Evolutionary conservation across 2,329 filamentous ascomycete species (phyloP), one percentile per base, ranked within the genome.

Genomic region (Cercospora berteroae): DNA sequence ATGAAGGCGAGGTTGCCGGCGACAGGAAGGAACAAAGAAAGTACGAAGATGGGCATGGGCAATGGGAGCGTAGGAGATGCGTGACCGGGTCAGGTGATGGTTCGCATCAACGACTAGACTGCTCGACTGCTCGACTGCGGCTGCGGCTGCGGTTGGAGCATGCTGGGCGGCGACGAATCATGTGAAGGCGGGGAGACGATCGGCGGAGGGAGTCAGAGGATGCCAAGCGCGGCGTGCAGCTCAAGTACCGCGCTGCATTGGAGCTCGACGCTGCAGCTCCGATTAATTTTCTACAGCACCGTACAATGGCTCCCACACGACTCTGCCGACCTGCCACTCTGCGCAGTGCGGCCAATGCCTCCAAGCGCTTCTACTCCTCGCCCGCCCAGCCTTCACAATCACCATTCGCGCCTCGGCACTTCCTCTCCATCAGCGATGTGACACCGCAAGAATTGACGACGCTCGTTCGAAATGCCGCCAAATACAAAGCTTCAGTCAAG

Each of bases 401-500:
- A 5, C 84, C 86, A 10, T 86, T 86, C 75, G 83, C 86, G 20
- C 91, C 93, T 59, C 90, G 95, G 72, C 94, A 98, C 84, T 85
- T 99, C 62, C 89, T 97, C 81, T 96, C 93, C 64, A 97, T 97
- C 75, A 89, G 89, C 63, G 94, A 99, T 77, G 86, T 99, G 67
- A 89, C 89, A 1, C 86, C 92, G 6, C 81, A 85, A 56, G 95
- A 99, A 81, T 88, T 99, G 75, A 87, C 89, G 36, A 88, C 87
- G 25, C 86, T 99, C 66, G 90, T 99, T 66, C 88, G 89, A 77
- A 94, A 94, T 88, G 94, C 93, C 60, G 85, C 88, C 25, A 81
- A 85, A 52, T 88, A 92, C 82, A 98, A 98, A 80, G 80, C 86
- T 64, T 84, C 88, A 65, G 88, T 94, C 82, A 96, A 96, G 79